Evolutionary conservation across 352 stramenopile genomes (phyloP).

Genomic region (Phytophthora niederhauseri): DNA sequence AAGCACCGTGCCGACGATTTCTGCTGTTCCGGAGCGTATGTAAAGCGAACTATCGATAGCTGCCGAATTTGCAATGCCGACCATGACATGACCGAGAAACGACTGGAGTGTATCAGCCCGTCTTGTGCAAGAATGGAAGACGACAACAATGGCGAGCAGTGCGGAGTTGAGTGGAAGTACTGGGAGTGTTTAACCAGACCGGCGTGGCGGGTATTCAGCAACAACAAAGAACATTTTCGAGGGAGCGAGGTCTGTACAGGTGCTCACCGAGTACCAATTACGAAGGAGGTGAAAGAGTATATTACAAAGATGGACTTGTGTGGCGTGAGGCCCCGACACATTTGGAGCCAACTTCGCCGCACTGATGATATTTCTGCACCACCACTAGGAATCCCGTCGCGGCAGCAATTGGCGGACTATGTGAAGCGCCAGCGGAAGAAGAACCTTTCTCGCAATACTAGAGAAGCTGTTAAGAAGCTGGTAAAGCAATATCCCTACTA

Average conservation of each 20-base stretch:
- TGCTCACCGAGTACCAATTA: background rate
- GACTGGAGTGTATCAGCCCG: background rate
- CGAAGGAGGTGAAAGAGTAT: background rate
- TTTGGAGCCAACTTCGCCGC: background rate
- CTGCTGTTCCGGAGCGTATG: slow-evolving; percentile 10
- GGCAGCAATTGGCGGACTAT: background rate
- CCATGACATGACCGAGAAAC: background rate
- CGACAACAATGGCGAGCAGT: background rate
- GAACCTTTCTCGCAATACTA: slow-evolving; percentile 14
- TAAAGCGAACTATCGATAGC: background rate
- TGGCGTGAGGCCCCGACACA: background rate
- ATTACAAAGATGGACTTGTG: slow-evolving; percentile 1
- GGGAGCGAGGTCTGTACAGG: background rate
- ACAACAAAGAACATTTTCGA: background rate
- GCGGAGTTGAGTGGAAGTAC: background rate
- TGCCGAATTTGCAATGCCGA: background rate
- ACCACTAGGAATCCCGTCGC: background rate
- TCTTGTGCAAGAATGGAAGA: background rate
- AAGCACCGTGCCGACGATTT: background rate
- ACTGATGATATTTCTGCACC: background rate
- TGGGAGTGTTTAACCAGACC: background rate
- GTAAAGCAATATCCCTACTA: no score
- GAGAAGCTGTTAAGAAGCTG: no score
- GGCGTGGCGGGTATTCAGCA: background rate
- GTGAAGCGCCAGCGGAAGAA: background rate